Base-by-base conservation (phyloP, 1,139 yeast species). In the Sugiyamaella pinicola region DNA sequence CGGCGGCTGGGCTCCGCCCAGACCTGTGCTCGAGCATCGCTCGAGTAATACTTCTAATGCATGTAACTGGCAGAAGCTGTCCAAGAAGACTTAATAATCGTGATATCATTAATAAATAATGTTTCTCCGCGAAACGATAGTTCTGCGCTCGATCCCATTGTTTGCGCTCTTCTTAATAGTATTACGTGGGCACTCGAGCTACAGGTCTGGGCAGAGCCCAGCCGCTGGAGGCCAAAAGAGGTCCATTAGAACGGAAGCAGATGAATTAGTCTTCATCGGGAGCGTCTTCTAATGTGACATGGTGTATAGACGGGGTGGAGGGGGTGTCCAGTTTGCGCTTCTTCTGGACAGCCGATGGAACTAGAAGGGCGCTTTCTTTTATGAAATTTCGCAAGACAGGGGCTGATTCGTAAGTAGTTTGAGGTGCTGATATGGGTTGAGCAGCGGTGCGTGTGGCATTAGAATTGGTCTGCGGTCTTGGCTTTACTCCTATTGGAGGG, bases 311-410 rank as follows among this genome's bases (percentile, higher is more conserved):
- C 29, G 8, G 17, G 4, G 17, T 10, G n/a, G 29, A 13, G 19
- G 29, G 19, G 19, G 24, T 9, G 8, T 40, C 58, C 5, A 47
- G 33, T 43, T 55, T 51, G 22, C 56, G 52, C 49, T 57, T 60
- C 45, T 56, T 55, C 39, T 51, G 51, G 3, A 64, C 54, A 3
- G 59, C 59, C 0, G 60, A 49, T 5, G 69, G 69, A 7, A 62
- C 60, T 50, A 65, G 51, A 3, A 54, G 35, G 1, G 60, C 47
- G 4, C 61, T 59, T 35, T 64, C 67, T 38, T 62, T 59, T 6
- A 55, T 55, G 17, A 64, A 47, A 34, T 64, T 61, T 10, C 65
- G 47, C 28, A 63, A 47, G 7, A 58, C 63, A 0, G 68, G 68
- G 18, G 59, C 64, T 1, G 64, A 49, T 24, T 62, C 63, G 38